Percentiles rank a stretch among this genome's conserved stretches.
phyloP scores from a whole-genome alignment of 1,284 basidiomycete genomes.

The Agroathelia rolfsii region DNA sequence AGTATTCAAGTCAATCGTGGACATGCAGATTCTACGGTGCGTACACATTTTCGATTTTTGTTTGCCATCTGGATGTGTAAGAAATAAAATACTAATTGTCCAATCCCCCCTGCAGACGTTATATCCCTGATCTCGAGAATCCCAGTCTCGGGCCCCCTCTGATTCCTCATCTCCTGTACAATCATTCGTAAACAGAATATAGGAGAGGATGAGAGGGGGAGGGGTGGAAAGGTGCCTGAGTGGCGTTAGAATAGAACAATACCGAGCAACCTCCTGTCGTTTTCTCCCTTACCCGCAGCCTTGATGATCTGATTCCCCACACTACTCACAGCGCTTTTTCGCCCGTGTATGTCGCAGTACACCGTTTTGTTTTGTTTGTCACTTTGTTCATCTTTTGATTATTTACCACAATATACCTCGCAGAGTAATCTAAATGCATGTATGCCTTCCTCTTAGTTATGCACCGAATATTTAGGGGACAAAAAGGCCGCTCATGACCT shows the following conservation, averaged over 20 bases:
- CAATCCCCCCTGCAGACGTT: slow-evolving; percentile 24
- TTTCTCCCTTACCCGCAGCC: neutral
- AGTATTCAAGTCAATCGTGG: slow-evolving; percentile 75
- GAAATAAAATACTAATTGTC: too few species aligned
- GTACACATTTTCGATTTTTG: slow-evolving; percentile 12
- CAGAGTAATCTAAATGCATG: too few species aligned
- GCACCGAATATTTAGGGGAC: too few species aligned
- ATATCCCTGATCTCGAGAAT: slow-evolving; percentile 50
- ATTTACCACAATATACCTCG: too few species aligned
- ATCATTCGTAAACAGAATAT: slow-evolving; percentile 18
- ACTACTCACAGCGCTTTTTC: neutral
- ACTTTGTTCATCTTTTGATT: too few species aligned
- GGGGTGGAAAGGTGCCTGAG: slow-evolving; percentile 5
- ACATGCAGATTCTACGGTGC: slow-evolving; percentile 51
- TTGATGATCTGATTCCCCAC: neutral
- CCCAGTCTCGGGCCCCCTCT: slow-evolving; percentile 44
- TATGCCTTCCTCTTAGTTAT: too few species aligned
- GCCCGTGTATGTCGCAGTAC: neutral
- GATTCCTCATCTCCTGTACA: slow-evolving; percentile 48
- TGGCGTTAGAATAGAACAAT: slow-evolving; percentile 8
- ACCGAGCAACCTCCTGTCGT: neutral
- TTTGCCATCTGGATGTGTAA: neutral
- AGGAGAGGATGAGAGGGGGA: too few species aligned
- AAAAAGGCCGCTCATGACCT: too few species aligned
- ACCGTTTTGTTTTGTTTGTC: too few species aligned